A percentile compares a stretch with the other conserved stretches of the same genome.
phyloP scores from a whole-genome alignment of 2,329 filamentous ascomycete genomes.

The Knufia fluminis region DNA sequence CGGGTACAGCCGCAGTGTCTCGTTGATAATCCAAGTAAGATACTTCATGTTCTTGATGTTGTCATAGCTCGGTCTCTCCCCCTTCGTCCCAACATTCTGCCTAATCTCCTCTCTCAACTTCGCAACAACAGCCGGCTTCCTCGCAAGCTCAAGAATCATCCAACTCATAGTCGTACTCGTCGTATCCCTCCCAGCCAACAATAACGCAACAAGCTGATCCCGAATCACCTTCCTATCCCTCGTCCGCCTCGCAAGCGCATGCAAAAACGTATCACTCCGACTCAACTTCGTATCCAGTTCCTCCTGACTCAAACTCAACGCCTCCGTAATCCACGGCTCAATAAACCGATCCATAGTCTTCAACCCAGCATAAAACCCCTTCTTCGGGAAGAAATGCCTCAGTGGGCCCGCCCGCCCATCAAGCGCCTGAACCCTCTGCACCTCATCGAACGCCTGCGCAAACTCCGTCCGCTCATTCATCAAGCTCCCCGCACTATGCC shows the following conservation, averaged over 20 bases:
- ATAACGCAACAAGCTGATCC: conserved; percentile 72
- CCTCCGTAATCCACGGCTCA: conserved; percentile 65
- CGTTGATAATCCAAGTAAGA: conserved; percentile 60
- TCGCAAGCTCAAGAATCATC: conserved; percentile 71
- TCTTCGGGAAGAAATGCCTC: conserved; percentile 53
- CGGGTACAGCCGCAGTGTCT: conserved; percentile 69
- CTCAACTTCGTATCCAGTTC: conserved; percentile 62
- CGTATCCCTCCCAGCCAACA: conserved; percentile 75
- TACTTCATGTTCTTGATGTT: conserved; percentile 86
- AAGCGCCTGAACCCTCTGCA: conserved; percentile 64
- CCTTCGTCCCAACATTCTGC: conserved; percentile 48
- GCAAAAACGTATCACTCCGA: conserved; percentile 75
- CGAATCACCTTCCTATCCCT: conserved; percentile 56
- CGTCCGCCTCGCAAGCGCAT: conserved; percentile 74
- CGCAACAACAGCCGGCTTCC: conserved; percentile 55
- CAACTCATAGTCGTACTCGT: conserved; percentile 75
- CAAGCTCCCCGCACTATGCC: conserved; percentile 57
- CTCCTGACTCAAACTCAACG: conserved; percentile 57
- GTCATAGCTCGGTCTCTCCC: conserved; percentile 53
- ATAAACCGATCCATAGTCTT: conserved; percentile 67
- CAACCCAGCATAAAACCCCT: conserved; percentile 54
- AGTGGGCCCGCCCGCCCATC: conserved; percentile 52
- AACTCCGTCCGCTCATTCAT: conserved; percentile 59
- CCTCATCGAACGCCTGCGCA: conserved; percentile 70
- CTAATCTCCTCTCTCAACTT: conserved; percentile 68